Base-by-base conservation (phyloP, 2,329 filamentous ascomycete species). In the Ascochyta fabae region DNA sequence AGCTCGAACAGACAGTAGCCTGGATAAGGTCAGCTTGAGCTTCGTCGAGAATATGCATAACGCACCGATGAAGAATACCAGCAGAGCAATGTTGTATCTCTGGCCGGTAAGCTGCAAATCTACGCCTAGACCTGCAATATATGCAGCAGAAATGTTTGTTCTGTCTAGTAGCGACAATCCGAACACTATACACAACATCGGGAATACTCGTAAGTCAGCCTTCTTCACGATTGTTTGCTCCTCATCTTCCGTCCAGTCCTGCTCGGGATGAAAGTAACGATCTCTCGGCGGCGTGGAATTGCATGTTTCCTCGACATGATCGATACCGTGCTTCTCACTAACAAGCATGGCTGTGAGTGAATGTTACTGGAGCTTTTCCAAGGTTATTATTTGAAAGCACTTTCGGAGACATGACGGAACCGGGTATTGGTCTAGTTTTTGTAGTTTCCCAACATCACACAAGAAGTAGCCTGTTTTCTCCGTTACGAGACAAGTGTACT, bases 101-200 rank as follows among this genome's bases (percentile, higher is more conserved):
- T 61, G 48, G 13, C 60, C 62, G 15, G 36, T 49, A 6, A 68
- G 54, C 3, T 48, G 31, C 8, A 68, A 39, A 34, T 67, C 62
- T 24, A 10, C 23, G 1, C 40, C 56, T 1, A 68, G 56, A 15
- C 64, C 66, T 8, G 66, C 64, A 31, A 69, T 66, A 34, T 66
- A 67, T 19, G 65, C 66, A 26, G 63, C 24, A 4, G 63, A 66
- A 16, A 69, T 65, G 22, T 67, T 69, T 1, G 63, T 65, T 8
- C 65, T 53, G 24, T 69, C 65, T 9, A 67, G 53, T 1, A 68
- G 59, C n/a, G 65, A 68, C 4, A 73, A 53, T 3, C 66, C 64
- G 39, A 73, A 73, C 16, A 73, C 65, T 16, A 72, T 56, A 46
- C 70, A 72, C 16, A 74, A 59, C 65, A 74, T 74, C 4, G 71